phyloP scores from a whole-genome alignment of 768 basidiomycete genomes.

The Daedaleopsis sinensis region DNA sequence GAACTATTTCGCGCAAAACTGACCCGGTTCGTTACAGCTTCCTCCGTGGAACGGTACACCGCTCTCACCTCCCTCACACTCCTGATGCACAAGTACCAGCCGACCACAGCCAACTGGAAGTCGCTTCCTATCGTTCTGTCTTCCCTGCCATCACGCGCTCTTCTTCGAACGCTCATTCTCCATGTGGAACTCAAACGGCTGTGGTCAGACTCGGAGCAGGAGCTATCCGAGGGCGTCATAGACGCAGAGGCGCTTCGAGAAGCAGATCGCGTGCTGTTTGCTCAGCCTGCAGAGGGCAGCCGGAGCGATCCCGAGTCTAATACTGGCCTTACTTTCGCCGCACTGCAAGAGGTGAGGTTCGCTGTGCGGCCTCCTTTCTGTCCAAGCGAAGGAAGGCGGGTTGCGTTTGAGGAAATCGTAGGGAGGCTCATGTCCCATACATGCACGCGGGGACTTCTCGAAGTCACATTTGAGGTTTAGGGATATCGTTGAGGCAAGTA shows the following conservation, averaged over 20 bases:
- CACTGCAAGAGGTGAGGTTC: background rate
- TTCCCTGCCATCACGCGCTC: background rate
- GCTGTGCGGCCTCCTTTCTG: background rate
- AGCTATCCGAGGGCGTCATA: background rate
- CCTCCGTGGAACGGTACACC: constrained; percentile 1
- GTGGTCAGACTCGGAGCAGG: background rate
- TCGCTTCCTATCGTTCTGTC: background rate
- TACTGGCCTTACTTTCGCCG: background rate
- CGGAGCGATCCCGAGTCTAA: background rate
- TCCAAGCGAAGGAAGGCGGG: background rate
- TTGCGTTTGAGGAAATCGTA: background rate
- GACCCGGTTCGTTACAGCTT: background rate
- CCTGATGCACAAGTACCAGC: background rate
- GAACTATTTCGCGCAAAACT: background rate
- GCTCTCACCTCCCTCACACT: constrained; percentile 6
- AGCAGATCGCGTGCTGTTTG: background rate
- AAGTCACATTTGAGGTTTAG: background rate
- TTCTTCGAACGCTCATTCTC: background rate
- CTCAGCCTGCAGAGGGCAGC: background rate
- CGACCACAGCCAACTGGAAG: background rate
- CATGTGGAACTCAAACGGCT: background rate
- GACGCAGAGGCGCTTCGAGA: background rate
- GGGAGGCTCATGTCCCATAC: background rate
- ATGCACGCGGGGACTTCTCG: background rate
- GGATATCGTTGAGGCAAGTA: background rate